A percentile compares a stretch with the other conserved stretches of the same genome.
These are phyloP conservation scores for Ophioceras dolichostomum DNA, from an alignment of 2,329 filamentous ascomycete genomes.

Conservation along the genomic window DNA sequence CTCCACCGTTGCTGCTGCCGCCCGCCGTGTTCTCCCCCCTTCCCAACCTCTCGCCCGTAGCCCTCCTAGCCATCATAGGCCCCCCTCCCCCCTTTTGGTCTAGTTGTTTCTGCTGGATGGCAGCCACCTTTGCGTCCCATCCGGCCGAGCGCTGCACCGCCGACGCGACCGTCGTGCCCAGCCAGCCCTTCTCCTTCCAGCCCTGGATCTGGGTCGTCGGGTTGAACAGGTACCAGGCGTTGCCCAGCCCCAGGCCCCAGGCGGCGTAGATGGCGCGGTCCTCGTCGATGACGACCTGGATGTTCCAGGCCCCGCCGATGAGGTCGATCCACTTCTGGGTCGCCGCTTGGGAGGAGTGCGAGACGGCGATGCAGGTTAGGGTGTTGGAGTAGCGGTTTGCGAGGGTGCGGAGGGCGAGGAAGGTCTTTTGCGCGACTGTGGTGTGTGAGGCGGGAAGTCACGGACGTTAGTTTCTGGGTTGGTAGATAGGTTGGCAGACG, in stretches of 20 bases:
- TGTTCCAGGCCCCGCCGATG: constrained; percentile 43
- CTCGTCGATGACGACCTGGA: constrained; percentile 43
- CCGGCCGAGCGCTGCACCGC: constrained; percentile 26
- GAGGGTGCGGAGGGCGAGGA: constrained; percentile 41
- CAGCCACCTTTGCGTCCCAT: constrained; percentile 9
- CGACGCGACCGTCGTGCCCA: constrained; percentile 35
- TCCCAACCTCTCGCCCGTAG: constrained; percentile 5
- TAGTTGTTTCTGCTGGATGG: constrained; percentile 14
- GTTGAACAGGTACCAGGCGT: constrained; percentile 39
- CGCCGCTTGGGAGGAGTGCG: constrained; percentile 42
- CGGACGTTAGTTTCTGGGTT: too few relatives aligned
- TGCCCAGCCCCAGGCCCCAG: constrained; percentile 43
- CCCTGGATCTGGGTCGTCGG: constrained; percentile 37
- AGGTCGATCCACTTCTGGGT: constrained; percentile 45
- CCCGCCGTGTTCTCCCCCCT: constrained; percentile 4
- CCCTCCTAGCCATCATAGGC: constrained; percentile 19
- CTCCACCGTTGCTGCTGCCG: too few relatives aligned
- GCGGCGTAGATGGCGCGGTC: constrained; percentile 43
- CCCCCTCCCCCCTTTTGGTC: constrained; percentile 16
- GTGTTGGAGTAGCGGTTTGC: constrained; percentile 35
- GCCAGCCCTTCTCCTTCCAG: constrained; percentile 43
- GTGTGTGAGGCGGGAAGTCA: constrained; percentile 2
- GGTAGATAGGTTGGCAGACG: too few relatives aligned
- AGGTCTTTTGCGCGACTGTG: constrained; percentile 42
- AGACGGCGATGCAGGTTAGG: constrained; percentile 44